phyloP scores from a whole-genome alignment of 306 rosid species.

The Carpinus viminea region DNA sequence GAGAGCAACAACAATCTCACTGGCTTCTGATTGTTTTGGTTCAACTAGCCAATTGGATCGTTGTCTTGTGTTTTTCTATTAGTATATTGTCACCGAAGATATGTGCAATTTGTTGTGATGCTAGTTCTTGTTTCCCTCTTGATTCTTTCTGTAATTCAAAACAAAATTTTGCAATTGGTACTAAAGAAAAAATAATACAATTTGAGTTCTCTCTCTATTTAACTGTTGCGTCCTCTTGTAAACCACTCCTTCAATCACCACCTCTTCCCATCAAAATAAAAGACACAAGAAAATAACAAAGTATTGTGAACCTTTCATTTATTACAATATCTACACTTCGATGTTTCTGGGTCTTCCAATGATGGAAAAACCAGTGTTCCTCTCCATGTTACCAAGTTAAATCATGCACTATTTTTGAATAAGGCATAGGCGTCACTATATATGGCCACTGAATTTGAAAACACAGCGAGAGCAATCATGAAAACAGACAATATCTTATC shows the following conservation, averaged over 20 bases:
- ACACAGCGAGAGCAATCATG: conserved; percentile 41
- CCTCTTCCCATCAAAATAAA: neutral
- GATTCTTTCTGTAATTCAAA: neutral
- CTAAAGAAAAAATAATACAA: conserved; percentile 28
- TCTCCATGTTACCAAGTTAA: neutral
- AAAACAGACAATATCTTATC: conserved; percentile 26
- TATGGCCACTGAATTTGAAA: conserved; percentile 54
- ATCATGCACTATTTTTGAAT: conserved; percentile 33
- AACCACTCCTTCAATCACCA: neutral
- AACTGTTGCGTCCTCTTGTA: neutral
- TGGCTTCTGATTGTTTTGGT: conserved; percentile 15
- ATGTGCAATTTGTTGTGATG: conserved; percentile 19
- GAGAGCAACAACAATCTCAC: neutral
- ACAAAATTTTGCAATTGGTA: neutral
- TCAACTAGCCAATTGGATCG: conserved; percentile 18
- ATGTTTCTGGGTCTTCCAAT: neutral
- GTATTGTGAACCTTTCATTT: neutral
- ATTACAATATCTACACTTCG: neutral
- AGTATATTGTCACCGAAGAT: neutral
- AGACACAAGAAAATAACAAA: neutral
- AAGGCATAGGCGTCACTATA: conserved; percentile 49
- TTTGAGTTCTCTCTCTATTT: neutral
- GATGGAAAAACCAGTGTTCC: neutral
- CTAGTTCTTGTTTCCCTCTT: neutral
- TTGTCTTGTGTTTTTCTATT: conserved; percentile 2